A percentile compares a stretch with the other conserved stretches of the same genome.
phyloP scores from a whole-genome alignment of 2,329 filamentous ascomycete genomes.

The Diaporthe helianthi region DNA sequence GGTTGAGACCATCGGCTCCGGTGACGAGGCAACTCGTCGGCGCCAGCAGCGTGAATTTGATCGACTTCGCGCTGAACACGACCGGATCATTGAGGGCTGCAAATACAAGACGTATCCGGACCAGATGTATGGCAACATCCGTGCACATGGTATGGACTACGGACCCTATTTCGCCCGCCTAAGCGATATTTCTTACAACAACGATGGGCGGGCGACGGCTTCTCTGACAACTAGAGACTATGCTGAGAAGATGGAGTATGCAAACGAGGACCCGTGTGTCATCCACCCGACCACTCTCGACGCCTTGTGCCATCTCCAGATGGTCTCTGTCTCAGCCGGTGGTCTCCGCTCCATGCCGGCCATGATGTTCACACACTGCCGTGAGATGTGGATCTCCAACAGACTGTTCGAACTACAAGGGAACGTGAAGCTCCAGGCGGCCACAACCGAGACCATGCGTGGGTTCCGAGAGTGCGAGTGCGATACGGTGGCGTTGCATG shows the following conservation, averaged over 20 bases:
- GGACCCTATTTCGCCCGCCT: background rate
- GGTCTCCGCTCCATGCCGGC: background rate
- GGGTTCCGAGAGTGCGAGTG: background rate
- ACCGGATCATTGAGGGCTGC: background rate
- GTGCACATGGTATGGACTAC: background rate
- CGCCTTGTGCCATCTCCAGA: slow-evolving; percentile 8
- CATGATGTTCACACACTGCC: background rate
- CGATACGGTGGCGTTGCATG: background rate
- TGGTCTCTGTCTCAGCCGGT: slow-evolving; percentile 12
- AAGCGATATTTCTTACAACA: background rate
- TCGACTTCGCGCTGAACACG: background rate
- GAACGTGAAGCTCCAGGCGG: background rate
- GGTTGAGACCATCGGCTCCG: background rate
- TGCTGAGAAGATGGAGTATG: slow-evolving; percentile 35
- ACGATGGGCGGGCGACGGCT: background rate
- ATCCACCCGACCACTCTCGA: slow-evolving; percentile 27
- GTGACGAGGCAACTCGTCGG: background rate
- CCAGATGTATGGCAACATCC: slow-evolving; percentile 16
- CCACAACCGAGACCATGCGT: background rate
- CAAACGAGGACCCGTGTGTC: slow-evolving; percentile 33
- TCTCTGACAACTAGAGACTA: slow-evolving; percentile 5
- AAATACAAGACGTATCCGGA: slow-evolving; percentile 23
- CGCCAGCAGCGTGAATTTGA: background rate
- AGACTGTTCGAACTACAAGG: slow-evolving; percentile 16
- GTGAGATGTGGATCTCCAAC: slow-evolving; percentile 1